These are phyloP conservation scores for Setaria viridis DNA, from an alignment of 202 grass and related monocot genomes.

Conservation along the genomic window DNA sequence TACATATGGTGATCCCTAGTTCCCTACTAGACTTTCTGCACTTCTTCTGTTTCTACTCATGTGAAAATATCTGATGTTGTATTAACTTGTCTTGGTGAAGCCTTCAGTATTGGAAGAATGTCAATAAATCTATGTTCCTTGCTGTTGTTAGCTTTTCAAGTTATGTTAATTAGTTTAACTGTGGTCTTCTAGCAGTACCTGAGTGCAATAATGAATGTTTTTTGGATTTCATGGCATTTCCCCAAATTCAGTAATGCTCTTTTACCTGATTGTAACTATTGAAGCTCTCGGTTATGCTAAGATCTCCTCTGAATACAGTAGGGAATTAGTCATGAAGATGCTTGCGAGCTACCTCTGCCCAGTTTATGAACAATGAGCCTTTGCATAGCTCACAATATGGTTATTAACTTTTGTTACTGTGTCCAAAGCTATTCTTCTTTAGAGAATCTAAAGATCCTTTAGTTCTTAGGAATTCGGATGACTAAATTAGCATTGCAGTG, in stretches of 20 bases:
- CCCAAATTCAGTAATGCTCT: too few species aligned
- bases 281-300: too few species aligned
- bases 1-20: background rate
- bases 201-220: background rate
- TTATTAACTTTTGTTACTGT: background rate
- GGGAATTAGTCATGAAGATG: too few species aligned
- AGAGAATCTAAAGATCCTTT: too few species aligned
- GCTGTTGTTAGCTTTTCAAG: background rate
- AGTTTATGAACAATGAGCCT: constrained; percentile 10
- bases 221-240: background rate
- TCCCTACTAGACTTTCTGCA: background rate
- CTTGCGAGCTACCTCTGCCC: too few species aligned
- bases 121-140: background rate
- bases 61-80: background rate
- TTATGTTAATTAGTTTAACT: background rate
- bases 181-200: background rate
- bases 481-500: constrained; percentile 15
- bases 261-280: too few species aligned
- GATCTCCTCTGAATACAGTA: too few species aligned
- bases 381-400: constrained; percentile 7
- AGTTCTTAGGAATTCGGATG: background rate
- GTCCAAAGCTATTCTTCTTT: background rate
- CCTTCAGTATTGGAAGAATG: background rate
- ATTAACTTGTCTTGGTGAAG: background rate
- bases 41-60: background rate